Percentiles rank a stretch among this genome's conserved stretches.
Evolutionary conservation across 2,329 filamentous ascomycete genomes (phyloP).

Genomic region (Trichoderma sp.): DNA sequence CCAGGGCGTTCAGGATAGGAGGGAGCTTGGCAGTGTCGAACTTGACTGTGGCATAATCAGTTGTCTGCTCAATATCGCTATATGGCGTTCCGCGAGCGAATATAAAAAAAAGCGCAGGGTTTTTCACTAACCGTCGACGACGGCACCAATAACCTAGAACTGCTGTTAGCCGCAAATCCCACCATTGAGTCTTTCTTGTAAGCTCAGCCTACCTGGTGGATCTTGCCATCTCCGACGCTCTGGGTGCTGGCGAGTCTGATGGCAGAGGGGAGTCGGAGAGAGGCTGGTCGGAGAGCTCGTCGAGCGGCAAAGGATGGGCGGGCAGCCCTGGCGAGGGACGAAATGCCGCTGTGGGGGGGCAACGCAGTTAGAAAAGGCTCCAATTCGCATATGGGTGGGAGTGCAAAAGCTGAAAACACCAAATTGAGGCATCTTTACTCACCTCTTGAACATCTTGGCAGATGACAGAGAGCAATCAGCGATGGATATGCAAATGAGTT

Average conservation of each 20-base stretch:
- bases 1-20: conserved; percentile 95
- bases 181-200: conserved; percentile 13
- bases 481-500: conserved; percentile 63
- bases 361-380: conserved; percentile 49
- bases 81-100: conserved; percentile 5
- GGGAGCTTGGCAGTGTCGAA: conserved; percentile 94
- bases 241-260: conserved; percentile 63
- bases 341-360: conserved; percentile 62
- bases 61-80: background rate
- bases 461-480: conserved; percentile 68
- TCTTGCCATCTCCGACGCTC: conserved; percentile 66
- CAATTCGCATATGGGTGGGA: conserved; percentile 48
- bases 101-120: conserved; percentile 17
- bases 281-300: conserved; percentile 61
- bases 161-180: conserved; percentile 53
- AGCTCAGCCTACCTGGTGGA: conserved; percentile 62
- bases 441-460: conserved; percentile 84
- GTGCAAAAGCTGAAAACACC: conserved; percentile 36
- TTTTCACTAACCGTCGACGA: conserved; percentile 85
- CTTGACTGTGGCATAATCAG: conserved; percentile 71
- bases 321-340: conserved; percentile 65
- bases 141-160: conserved; percentile 92
- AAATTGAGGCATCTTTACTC: conserved; percentile 48
- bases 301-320: conserved; percentile 64
- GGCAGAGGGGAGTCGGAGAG: conserved; percentile 59